A percentile compares a stretch with the other conserved stretches of the same genome.
Conservation (phyloP, 306 rosid species). For the Medicago arabica region DNA sequence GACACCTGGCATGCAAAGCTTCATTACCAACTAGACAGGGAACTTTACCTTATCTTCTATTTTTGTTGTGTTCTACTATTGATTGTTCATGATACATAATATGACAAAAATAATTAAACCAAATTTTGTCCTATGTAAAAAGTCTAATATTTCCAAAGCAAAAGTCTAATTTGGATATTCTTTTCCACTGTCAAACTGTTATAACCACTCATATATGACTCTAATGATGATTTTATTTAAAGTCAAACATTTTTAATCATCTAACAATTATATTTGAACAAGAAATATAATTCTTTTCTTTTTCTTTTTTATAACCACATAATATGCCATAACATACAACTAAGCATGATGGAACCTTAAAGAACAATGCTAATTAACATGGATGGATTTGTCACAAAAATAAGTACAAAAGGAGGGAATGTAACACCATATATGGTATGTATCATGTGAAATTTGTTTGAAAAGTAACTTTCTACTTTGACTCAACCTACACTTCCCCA, state of each 20-base stretch:
- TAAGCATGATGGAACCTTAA: neutral
- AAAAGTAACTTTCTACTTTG: neutral
- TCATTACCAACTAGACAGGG: constrained; percentile 17
- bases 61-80: constrained; percentile 14
- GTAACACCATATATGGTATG: neutral
- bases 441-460: neutral
- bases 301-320: neutral
- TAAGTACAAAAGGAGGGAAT: neutral
- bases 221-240: too few relatives aligned
- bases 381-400: neutral
- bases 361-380: neutral
- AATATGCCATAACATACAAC: too few relatives aligned
- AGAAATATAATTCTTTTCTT: too few relatives aligned
- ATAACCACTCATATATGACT: too few relatives aligned
- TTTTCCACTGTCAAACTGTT: too few relatives aligned
- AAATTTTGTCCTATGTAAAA: too few relatives aligned
- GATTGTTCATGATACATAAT: constrained; percentile 24
- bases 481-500: neutral
- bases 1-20: constrained; percentile 2
- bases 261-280: too few relatives aligned
- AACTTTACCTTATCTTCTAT: constrained; percentile 24
- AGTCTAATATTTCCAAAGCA: too few relatives aligned
- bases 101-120: neutral
- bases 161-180: too few relatives aligned
- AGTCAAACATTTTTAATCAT: too few relatives aligned